phyloP scores from a whole-genome alignment of 2,329 filamentous ascomycete species.

The Berkeleyomyces rouxiae region DNA sequence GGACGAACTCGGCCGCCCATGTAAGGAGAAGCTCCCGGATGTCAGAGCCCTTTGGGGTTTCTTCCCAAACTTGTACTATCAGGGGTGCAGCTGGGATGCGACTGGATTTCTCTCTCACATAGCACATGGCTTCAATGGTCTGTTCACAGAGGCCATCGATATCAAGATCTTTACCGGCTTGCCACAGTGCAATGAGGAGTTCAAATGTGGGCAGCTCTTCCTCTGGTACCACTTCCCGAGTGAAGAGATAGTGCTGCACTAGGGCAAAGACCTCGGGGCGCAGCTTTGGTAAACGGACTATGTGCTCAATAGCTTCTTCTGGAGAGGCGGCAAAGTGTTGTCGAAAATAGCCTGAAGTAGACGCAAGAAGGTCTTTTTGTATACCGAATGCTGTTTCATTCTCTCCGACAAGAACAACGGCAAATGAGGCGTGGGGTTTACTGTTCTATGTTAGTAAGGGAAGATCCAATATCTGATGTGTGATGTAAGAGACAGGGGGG shows the following conservation, averaged over 20 bases:
- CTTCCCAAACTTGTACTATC: slow-evolving; percentile 44
- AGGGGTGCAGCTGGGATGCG: slow-evolving; percentile 41
- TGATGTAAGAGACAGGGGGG: not conserved
- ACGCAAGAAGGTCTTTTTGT: slow-evolving; percentile 41
- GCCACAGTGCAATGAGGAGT: slow-evolving; percentile 38
- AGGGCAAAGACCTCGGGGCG: slow-evolving; percentile 36
- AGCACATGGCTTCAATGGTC: slow-evolving; percentile 39
- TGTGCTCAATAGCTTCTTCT: slow-evolving; percentile 29
- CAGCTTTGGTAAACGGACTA: slow-evolving; percentile 33
- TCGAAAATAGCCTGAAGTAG: slow-evolving; percentile 32
- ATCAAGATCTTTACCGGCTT: slow-evolving; percentile 34
- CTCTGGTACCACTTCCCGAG: slow-evolving; percentile 29
- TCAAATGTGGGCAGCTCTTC: slow-evolving; percentile 35
- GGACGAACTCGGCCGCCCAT: slow-evolving; percentile 49
- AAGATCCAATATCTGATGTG: too few relatives aligned
- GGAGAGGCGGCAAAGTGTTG: slow-evolving; percentile 25
- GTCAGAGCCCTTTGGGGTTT: slow-evolving; percentile 42
- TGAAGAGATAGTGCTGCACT: slow-evolving; percentile 38
- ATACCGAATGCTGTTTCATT: slow-evolving; percentile 38
- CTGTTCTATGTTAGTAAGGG: slow-evolving; percentile 20
- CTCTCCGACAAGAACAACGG: slow-evolving; percentile 36
- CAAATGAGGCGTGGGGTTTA: slow-evolving; percentile 38
- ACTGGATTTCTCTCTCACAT: slow-evolving; percentile 34
- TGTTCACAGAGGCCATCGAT: slow-evolving; percentile 40
- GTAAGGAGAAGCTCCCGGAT: slow-evolving; percentile 40